phyloP scores from a whole-genome alignment of 139 green algal genomes.

The Tetratostichococcus sp. region DNA sequence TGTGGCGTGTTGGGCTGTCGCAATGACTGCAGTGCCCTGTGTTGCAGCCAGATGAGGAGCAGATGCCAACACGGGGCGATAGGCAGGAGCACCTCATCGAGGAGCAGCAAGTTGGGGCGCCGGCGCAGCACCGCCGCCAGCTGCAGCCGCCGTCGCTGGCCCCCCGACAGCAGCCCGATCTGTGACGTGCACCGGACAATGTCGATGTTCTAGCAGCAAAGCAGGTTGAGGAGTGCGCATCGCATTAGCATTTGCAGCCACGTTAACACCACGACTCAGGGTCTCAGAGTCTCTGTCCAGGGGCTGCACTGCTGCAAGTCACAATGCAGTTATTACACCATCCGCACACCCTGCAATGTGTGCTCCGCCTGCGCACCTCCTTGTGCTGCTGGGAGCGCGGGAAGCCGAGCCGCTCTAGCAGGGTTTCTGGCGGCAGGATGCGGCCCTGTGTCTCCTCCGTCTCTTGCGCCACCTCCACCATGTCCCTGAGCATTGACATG shows the following conservation, averaged over 20 bases:
- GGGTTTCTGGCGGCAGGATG: constrained; percentile 6
- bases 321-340: too few relatives aligned
- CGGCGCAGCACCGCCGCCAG: constrained; percentile 63
- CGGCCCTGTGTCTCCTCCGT: constrained; percentile 18
- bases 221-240: too few relatives aligned
- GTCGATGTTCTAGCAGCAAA: too few relatives aligned
- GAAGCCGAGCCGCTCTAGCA: constrained; percentile 55
- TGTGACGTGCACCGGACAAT: constrained; percentile 1
- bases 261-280: too few relatives aligned
- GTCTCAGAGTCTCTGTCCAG: too few relatives aligned
- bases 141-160: constrained; percentile 69
- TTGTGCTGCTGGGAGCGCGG: constrained; percentile 52
- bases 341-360: not conserved
- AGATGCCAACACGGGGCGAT: too few relatives aligned
- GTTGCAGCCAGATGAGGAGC: too few relatives aligned
- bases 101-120: constrained; percentile 74
- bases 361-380: constrained; percentile 36
- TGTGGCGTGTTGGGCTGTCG: too few relatives aligned
- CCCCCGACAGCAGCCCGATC: constrained; percentile 45
- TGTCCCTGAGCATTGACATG: constrained; percentile 13
- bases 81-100: constrained; percentile 50
- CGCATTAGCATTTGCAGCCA: too few relatives aligned
- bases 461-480: constrained; percentile 35
- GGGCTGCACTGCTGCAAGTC: too few relatives aligned
- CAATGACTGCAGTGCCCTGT: too few relatives aligned